Conservation (phyloP, 192 early-diverging fungal genomes). For the Kickxella alabastrina region DNA sequence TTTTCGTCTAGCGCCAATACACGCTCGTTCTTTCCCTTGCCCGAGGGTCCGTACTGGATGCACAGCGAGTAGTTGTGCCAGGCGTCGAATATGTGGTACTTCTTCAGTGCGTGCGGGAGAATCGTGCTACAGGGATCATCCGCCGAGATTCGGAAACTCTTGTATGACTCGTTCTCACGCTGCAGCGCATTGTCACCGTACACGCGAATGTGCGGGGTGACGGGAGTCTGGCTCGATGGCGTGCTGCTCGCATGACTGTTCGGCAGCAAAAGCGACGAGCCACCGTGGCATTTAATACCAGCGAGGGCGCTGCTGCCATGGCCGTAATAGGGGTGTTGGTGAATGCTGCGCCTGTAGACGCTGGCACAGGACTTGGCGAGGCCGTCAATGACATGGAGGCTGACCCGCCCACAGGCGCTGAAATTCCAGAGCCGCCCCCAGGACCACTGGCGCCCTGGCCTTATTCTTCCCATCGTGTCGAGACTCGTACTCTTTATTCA, state of each 20-base stretch:
- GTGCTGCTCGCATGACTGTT: conserved; percentile 11
- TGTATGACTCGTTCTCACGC: conserved; percentile 70
- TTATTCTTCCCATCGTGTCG: conserved; percentile 29
- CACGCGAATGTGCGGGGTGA: conserved; percentile 67
- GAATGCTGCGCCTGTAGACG: conserved; percentile 8
- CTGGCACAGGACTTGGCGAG: conserved; percentile 32
- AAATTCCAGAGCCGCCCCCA: conserved; percentile 4
- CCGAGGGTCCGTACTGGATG: conserved; percentile 63
- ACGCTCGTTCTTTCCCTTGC: conserved; percentile 57
- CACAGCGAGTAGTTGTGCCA: conserved; percentile 84
- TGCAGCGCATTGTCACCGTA: conserved; percentile 73
- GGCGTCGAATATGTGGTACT: conserved; percentile 85
- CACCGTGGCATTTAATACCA: conserved; percentile 9
- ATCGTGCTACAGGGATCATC: conserved; percentile 83
- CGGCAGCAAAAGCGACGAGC: conserved; percentile 32
- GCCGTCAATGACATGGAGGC: no score
- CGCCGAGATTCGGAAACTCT: conserved; percentile 77
- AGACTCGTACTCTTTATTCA: conserved; percentile 17
- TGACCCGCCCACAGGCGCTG: conserved; percentile 13
- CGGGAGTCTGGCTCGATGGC: conserved; percentile 33
- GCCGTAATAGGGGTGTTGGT: not conserved
- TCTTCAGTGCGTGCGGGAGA: conserved; percentile 79
- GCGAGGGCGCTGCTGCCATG: not conserved
- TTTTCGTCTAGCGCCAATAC: conserved; percentile 74
- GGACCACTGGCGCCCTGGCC: not conserved